phyloP scores from a whole-genome alignment of 192 early-diverging fungal species.

The Gaertneriomyces semiglobifer region DNA sequence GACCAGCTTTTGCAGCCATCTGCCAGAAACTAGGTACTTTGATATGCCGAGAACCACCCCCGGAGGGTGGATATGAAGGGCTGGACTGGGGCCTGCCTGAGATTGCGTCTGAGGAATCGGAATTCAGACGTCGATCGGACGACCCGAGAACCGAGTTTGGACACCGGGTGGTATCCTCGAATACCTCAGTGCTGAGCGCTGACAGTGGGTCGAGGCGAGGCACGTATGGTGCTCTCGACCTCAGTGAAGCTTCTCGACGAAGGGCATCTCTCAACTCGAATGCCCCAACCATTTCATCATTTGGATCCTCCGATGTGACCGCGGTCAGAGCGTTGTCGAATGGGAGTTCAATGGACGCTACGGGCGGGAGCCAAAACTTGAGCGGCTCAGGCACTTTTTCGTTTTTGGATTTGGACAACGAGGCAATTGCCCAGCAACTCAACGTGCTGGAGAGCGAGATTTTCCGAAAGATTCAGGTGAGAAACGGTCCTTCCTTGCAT shows the following conservation, averaged over 20 bases:
- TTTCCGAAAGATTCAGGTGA: slow-evolving; percentile 63
- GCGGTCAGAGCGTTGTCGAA: neutral
- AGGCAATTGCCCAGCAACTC: slow-evolving; percentile 62
- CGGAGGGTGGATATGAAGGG: slow-evolving; percentile 12
- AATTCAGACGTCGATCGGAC: neutral
- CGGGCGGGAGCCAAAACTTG: neutral
- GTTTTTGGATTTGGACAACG: slow-evolving; percentile 56
- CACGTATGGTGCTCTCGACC: too few relatives aligned
- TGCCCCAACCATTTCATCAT: too few relatives aligned
- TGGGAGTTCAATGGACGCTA: neutral
- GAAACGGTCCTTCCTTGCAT: neutral
- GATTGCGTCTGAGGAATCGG: slow-evolving; percentile 21
- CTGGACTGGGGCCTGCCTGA: slow-evolving; percentile 39
- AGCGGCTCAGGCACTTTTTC: slow-evolving; percentile 22
- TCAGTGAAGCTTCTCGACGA: too few relatives aligned
- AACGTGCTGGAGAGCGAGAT: slow-evolving; percentile 62
- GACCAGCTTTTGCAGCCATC: slow-evolving; percentile 31
- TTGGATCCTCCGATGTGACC: neutral
- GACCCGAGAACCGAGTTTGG: too few relatives aligned
- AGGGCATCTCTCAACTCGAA: too few relatives aligned
- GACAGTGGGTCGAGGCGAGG: too few relatives aligned
- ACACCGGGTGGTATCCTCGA: too few relatives aligned
- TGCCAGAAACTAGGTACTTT: slow-evolving; percentile 29
- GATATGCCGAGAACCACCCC: slow-evolving; percentile 28
- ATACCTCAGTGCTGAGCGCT: too few relatives aligned